These are phyloP conservation scores for Trametes meyenii DNA, from an alignment of 768 basidiomycete species.

Conservation along the genomic window DNA sequence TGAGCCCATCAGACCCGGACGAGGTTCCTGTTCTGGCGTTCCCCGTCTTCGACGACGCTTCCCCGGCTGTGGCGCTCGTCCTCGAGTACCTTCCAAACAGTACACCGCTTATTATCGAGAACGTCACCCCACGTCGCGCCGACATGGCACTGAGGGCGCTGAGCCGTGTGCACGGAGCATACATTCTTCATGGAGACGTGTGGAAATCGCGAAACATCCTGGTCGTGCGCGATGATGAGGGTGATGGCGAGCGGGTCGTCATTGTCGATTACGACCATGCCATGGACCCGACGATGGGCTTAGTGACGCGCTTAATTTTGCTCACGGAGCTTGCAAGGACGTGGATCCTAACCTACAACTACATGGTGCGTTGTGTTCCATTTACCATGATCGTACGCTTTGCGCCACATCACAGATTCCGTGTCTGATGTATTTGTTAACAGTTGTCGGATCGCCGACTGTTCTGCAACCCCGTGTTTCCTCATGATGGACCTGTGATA, in stretches of 20 bases:
- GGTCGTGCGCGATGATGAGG: background rate
- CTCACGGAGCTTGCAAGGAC: background rate
- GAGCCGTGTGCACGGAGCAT: slow-evolving; percentile 12
- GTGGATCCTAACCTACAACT: background rate
- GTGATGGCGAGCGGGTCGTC: background rate
- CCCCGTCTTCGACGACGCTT: background rate
- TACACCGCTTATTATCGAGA: background rate
- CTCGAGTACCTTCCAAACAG: slow-evolving; percentile 19
- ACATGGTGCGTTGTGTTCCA: background rate
- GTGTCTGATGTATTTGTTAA: too few species aligned
- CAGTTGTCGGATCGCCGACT: too few species aligned
- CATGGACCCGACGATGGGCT: background rate
- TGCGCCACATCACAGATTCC: too few species aligned
- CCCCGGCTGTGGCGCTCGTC: slow-evolving; percentile 10
- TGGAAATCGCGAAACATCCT: background rate
- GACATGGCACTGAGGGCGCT: slow-evolving; percentile 12
- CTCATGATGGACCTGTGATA: too few species aligned
- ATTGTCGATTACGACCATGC: background rate
- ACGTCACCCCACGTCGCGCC: slow-evolving; percentile 8
- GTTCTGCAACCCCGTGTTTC: too few species aligned
- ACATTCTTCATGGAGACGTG: slow-evolving; percentile 17
- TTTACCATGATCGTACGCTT: too few species aligned
- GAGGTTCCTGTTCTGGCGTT: too few species aligned
- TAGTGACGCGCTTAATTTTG: background rate
- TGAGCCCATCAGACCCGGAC: background rate